phyloP scores from a whole-genome alignment of 163 green algal genomes.

The Chlamydomonas reinhardtii region DNA sequence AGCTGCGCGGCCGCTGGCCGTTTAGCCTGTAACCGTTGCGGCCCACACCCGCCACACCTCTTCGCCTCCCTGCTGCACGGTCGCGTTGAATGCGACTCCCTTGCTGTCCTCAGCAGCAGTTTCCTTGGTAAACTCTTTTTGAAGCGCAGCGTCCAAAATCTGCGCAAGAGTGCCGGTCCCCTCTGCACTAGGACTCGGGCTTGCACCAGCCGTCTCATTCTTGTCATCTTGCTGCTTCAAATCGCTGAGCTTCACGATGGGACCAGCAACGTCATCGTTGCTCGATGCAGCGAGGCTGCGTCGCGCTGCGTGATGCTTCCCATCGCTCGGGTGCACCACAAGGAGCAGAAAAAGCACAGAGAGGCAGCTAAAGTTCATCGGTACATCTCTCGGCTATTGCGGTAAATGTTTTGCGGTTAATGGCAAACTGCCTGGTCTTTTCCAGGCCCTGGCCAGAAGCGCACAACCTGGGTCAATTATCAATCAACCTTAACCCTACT shows the following conservation, averaged over 20 bases:
- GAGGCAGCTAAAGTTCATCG: too few relatives aligned
- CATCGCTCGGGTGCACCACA: too few relatives aligned
- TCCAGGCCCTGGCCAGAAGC: too few relatives aligned
- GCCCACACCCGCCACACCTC: constrained; percentile 20
- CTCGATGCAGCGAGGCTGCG: background rate
- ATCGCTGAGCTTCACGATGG: constrained; percentile 37
- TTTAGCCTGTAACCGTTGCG: too few relatives aligned
- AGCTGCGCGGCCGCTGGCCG: too few relatives aligned
- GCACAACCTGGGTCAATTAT: too few relatives aligned
- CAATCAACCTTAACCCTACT: too few relatives aligned
- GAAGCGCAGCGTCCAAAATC: constrained; percentile 72
- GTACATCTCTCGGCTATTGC: too few relatives aligned
- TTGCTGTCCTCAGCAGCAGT: constrained; percentile 63
- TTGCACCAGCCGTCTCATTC: background rate
- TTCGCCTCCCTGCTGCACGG: constrained; percentile 50
- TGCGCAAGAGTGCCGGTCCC: constrained; percentile 42
- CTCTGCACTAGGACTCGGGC: background rate
- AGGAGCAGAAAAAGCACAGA: too few relatives aligned
- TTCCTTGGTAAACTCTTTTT: constrained; percentile 77
- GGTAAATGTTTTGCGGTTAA: too few relatives aligned
- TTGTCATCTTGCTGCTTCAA: constrained; percentile 14
- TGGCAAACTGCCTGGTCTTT: too few relatives aligned
- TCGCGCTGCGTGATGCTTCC: too few relatives aligned
- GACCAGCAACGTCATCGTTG: constrained; percentile 34
- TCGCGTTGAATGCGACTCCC: constrained; percentile 80